Base-by-base conservation (phyloP, 192 early-diverging fungal species). In the Entomortierella beljakovae region DNA sequence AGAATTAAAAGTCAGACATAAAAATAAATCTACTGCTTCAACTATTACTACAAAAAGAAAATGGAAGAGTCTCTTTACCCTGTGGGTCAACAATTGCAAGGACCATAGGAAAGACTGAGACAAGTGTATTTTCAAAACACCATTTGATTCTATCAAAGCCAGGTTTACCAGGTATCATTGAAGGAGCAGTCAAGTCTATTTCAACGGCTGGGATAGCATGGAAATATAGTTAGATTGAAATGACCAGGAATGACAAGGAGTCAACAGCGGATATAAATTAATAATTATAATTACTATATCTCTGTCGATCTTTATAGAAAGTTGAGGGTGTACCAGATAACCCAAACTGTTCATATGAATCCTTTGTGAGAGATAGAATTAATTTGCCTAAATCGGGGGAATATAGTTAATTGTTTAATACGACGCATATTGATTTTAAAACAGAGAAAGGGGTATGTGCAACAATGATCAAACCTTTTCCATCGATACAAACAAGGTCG, bases 81-180 rank as follows among this genome's bases (percentile, higher is more conserved):
- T 62, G 48, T 13, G 49, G 20, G 25, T 82, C 65, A 2, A 80
- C 57, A 23, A 54, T 74, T 1, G 69, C 64, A 11, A 85, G 61
- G n/a, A 80, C 38, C 68, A 85, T 82, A 1, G 74, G 50, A 54
- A 82, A 82, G n/a, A 28, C 49, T 0, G 50, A 37, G 13, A 37
- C 31, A 25, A 82, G 51, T 4, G 81, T 82, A 54, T 85, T 74
- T 29, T 85, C 71, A 77, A 85, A 85, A 58, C 81, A 82, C 83
- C 83, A 85, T 62, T 82, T 82, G 38, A 85, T 77, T 43, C 83
- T 48, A 25, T 85, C 83, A 48, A 76, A 85, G 18, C 71, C 71
- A 25, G 72, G 79, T 53, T 85, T 85, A 1, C 83, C 81, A 3
- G 83, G 83, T 13, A 68, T 61, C 81, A 85, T 82, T 3, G 81